Evolutionary conservation across 768 basidiomycete species (phyloP), one percentile per base, ranked within the genome.

Genomic region (Boletus subcaerulescens): DNA sequence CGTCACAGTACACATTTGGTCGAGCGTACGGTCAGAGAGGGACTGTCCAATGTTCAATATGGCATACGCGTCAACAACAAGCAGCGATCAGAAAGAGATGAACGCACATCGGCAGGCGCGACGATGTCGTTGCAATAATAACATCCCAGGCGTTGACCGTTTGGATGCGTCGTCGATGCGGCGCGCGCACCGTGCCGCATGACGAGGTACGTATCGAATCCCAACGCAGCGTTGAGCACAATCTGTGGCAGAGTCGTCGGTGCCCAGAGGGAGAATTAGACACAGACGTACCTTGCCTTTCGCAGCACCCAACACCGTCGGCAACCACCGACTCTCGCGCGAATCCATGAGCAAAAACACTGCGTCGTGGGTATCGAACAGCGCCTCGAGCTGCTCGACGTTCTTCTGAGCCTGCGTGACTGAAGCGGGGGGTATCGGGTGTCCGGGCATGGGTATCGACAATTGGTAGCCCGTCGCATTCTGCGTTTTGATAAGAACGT

Each of bases 1-100:
- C 0, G 96, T 98, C 31, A 99, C 97, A 1, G 97, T 98, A 68
- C 97, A 99, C 96, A 98, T 98, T 69, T 98, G 96, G 69, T 98
- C 97, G 14, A 98, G 81, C 4, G 95, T 96, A 40, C 94, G 81
- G 68, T 98, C 96, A 1, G 90, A 89, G 41, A 89, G 71, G 3
- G 83, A 84, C 86, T 80, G 56, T 11, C 15, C 26, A 29, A 29
- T 29, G 26, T 29, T 29, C 26, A 5, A 35, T 13, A 14, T 14
- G 12, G 5, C 15, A 4, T 33, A 18, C 5, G 24, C n/a, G 26
- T 13, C n/a, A 18, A 20, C 3, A 35, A 3, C 5, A 9, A 10
- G 3, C 2, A 20, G 36, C 2, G 14, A 4, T 12, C 12, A 2
- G 3, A 13, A 4, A 38, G 6, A 2, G 22, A 36, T 41, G 26